These are phyloP conservation scores for Taiozyma onychis DNA, from an alignment of 1,139 yeast genomes.

Conservation along the genomic window DNA sequence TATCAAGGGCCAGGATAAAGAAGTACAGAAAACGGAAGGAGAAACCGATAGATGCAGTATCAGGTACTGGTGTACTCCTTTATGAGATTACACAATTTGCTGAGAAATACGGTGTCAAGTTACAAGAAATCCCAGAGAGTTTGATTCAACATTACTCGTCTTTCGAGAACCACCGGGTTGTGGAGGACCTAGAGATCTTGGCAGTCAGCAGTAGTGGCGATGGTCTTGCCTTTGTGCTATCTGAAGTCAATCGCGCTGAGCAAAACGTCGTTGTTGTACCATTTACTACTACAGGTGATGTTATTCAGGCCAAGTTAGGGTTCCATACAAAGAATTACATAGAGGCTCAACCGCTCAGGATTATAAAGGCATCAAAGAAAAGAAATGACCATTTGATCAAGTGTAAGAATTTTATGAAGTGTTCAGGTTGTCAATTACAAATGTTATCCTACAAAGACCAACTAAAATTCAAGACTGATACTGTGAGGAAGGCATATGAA, in stretches of 20 bases:
- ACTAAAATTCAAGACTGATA: conserved; percentile 52
- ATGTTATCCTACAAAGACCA: conserved; percentile 60
- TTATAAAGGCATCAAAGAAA: conserved; percentile 34
- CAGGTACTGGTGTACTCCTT: conserved; percentile 61
- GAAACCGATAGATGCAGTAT: conserved; percentile 42
- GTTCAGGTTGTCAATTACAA: conserved; percentile 83
- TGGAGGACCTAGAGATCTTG: conserved; percentile 42
- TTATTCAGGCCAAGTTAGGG: conserved; percentile 52
- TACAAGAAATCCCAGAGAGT: conserved; percentile 1
- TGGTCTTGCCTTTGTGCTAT: conserved; percentile 45
- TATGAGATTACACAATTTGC: conserved; percentile 49
- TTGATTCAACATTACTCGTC: conserved; percentile 2
- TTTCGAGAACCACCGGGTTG: conserved; percentile 4
- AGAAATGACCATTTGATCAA: conserved; percentile 41
- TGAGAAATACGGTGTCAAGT: conserved; percentile 40
- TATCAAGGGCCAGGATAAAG: neutral
- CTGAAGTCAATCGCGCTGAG: conserved; percentile 5
- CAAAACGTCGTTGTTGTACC: conserved; percentile 49
- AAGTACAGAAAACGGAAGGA: neutral
- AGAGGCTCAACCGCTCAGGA: conserved; percentile 54
- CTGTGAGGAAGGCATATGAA: conserved; percentile 63
- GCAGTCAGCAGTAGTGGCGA: conserved; percentile 62
- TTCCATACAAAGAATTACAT: conserved; percentile 58
- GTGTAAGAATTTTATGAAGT: conserved; percentile 61
- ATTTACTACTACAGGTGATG: conserved; percentile 70